Evolutionary conservation across 345 rosid species (phyloP).

Genomic region (Dipteronia dyeriana): DNA sequence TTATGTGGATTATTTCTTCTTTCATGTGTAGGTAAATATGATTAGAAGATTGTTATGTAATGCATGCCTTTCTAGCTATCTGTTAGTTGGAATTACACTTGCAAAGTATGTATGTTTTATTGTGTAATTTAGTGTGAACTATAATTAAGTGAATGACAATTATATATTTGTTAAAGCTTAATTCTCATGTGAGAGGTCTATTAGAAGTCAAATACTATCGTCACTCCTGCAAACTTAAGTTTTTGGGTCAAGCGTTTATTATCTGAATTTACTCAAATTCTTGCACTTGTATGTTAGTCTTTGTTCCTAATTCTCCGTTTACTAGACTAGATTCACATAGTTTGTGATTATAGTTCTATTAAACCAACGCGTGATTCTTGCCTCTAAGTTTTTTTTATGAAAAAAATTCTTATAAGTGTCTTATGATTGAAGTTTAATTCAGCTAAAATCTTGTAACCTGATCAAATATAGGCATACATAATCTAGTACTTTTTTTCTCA

Average conservation of each 20-base stretch:
- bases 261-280: neutral
- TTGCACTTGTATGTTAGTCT: neutral
- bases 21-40: neutral
- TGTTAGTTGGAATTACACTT: too few relatives aligned
- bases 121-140: neutral
- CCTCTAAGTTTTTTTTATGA: neutral
- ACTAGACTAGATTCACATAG: neutral
- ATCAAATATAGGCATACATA: conserved; percentile 18
- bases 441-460: conserved; percentile 20
- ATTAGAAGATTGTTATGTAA: neutral
- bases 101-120: neutral
- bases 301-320: neutral
- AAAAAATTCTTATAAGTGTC: neutral
- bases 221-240: too few relatives aligned
- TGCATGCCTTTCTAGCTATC: neutral
- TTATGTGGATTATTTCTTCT: conserved; percentile 7
- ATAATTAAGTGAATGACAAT: neutral
- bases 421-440: neutral
- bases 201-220: too few relatives aligned
- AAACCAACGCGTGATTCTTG: neutral
- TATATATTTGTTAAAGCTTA: too few relatives aligned
- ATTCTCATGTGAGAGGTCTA: neutral
- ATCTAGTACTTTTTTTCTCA: conserved; percentile 6
- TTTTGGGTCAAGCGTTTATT: too few relatives aligned
- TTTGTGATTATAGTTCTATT: neutral